Conservation (phyloP, 306 rosid genomes). For the Begonia loranthoides region DNA sequence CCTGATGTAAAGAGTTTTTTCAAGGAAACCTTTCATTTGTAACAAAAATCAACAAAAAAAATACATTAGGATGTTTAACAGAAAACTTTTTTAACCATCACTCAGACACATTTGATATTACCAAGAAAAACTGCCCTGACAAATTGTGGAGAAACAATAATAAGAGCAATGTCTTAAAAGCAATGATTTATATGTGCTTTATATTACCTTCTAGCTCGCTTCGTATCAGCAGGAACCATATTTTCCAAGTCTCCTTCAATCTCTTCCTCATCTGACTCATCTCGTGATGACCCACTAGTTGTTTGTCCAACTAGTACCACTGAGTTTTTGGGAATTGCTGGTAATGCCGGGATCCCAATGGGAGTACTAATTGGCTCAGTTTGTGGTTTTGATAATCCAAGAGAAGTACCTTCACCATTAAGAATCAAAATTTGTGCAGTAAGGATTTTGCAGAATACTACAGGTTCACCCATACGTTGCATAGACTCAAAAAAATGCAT, state of each 20-base stretch:
- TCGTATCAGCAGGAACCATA: conserved; percentile 41
- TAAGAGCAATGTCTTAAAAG: no score
- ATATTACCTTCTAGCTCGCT: conserved; percentile 44
- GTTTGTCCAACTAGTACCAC: conserved; percentile 23
- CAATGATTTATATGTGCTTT: neutral
- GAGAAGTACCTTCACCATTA: conserved; percentile 10
- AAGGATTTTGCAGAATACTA: no score
- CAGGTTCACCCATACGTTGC: neutral
- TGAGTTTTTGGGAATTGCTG: conserved; percentile 20
- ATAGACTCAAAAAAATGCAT: no score
- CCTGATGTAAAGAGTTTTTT: no score
- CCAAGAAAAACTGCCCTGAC: no score
- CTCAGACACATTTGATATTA: no score
- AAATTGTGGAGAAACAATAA: no score
- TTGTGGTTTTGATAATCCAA: conserved; percentile 14
- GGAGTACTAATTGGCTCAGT: conserved; percentile 22
- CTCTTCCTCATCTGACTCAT: conserved; percentile 48
- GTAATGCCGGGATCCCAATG: conserved; percentile 22
- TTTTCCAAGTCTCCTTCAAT: conserved; percentile 39
- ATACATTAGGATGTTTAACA: no score
- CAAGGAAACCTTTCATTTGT: no score
- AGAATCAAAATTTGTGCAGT: no score
- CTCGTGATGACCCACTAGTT: conserved; percentile 48
- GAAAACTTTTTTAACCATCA: no score
- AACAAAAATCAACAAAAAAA: no score